Conservation (phyloP, 805 yeast species). For the Candida nitratophila region DNA sequence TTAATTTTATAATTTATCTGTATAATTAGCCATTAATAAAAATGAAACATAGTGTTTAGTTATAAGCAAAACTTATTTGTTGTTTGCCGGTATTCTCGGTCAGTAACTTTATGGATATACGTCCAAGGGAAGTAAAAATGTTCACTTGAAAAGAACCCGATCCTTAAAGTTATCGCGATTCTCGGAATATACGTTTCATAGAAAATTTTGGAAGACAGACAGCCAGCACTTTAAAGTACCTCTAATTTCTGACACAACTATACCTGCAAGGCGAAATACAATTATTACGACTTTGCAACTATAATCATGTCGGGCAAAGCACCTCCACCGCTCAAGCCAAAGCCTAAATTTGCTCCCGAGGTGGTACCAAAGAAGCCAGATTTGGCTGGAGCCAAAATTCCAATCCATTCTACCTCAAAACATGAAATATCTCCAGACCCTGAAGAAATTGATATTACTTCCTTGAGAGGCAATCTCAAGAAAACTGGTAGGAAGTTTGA, state of each 20-base stretch:
- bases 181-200: too few species aligned
- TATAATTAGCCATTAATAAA: neutral
- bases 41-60: neutral
- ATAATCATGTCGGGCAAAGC: slow-evolving; percentile 18
- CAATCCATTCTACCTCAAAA: slow-evolving; percentile 2
- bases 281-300: too few species aligned
- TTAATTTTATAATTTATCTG: neutral
- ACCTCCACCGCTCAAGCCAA: slow-evolving; percentile 26
- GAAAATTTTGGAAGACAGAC: too few species aligned
- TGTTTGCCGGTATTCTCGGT: too few species aligned
- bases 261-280: too few species aligned
- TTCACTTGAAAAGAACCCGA: too few species aligned
- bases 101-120: too few species aligned
- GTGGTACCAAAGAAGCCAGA: slow-evolving; percentile 18
- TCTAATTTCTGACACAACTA: too few species aligned
- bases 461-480: slow-evolving; percentile 9
- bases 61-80: neutral
- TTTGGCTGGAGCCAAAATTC: neutral
- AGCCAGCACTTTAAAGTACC: too few species aligned
- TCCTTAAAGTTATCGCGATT: neutral
- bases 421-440: neutral
- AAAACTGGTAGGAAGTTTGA: slow-evolving; percentile 8
- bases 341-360: slow-evolving; percentile 25
- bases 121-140: neutral
- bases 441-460: slow-evolving; percentile 5